A percentile compares a stretch with the other conserved stretches of the same genome.
These are phyloP conservation scores for Carex littledalei DNA, from an alignment of 176 grass and related monocot genomes.

Conservation along the genomic window DNA sequence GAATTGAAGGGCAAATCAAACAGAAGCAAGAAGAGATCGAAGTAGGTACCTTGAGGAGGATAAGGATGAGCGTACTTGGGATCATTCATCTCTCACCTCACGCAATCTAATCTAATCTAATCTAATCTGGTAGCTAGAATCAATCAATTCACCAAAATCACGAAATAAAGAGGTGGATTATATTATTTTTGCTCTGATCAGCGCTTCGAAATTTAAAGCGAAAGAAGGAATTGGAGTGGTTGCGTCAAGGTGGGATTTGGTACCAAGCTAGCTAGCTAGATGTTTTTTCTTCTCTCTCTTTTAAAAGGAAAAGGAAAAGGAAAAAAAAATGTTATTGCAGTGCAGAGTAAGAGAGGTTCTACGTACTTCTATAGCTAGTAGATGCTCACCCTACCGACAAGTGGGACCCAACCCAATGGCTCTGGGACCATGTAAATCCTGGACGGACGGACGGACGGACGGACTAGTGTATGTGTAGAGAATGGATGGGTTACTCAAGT, in stretches of 20 bases:
- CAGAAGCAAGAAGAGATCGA: not conserved
- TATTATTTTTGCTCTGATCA: not conserved
- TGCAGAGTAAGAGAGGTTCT: not conserved
- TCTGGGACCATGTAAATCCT: too few species aligned
- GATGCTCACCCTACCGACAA: not conserved
- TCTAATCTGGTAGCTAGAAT: not conserved
- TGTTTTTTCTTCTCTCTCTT: not conserved
- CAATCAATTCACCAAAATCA: not conserved
- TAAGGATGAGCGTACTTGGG: constrained; percentile 50
- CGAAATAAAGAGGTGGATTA: not conserved
- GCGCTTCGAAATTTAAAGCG: not conserved
- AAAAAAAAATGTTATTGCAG: not conserved
- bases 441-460: too few species aligned
- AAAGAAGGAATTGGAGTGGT: not conserved
- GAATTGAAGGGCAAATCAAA: not conserved
- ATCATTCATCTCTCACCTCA: constrained; percentile 17
- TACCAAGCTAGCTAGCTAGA: constrained; percentile 7
- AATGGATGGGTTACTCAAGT: too few species aligned
- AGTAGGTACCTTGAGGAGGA: constrained; percentile 41
- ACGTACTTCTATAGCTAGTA: not conserved
- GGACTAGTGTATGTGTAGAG: too few species aligned
- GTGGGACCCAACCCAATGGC: not conserved
- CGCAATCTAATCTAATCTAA: not conserved
- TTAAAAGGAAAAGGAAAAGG: not conserved
- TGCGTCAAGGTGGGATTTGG: not conserved